Evolutionary conservation across 305 asterid species (phyloP).

Genomic region (Fraxinus floribunda): DNA sequence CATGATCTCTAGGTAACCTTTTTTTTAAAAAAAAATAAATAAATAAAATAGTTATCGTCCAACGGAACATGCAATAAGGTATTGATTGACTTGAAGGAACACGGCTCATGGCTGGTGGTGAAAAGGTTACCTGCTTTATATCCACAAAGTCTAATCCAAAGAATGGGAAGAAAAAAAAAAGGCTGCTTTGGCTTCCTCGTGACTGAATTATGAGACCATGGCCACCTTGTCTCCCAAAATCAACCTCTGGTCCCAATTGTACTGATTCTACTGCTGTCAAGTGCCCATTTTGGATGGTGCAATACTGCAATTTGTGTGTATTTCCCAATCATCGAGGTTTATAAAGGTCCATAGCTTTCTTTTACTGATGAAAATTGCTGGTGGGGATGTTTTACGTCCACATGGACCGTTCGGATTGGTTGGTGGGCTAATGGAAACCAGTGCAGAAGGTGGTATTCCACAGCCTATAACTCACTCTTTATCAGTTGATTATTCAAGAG

Average conservation of each 20-base stretch:
- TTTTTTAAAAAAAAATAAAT: no score
- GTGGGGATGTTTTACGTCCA: constrained; percentile 3
- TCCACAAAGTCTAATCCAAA: constrained; percentile 31
- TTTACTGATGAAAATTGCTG: constrained; percentile 8
- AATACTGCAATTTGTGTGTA: not conserved
- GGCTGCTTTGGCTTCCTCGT: constrained; percentile 43
- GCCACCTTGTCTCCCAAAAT: constrained; percentile 53
- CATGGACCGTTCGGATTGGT: constrained; percentile 17
- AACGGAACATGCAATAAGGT: not conserved
- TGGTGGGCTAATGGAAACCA: not conserved
- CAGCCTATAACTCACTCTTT: constrained; percentile 4
- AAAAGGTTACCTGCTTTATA: constrained; percentile 43
- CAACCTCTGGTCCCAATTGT: constrained; percentile 17
- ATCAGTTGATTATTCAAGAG: constrained; percentile 21
- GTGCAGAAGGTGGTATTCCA: constrained; percentile 1
- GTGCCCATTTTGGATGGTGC: constrained; percentile 1
- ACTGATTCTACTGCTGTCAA: constrained; percentile 17
- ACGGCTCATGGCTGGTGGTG: constrained; percentile 41
- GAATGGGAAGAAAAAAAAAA: constrained; percentile 11
- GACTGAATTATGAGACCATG: constrained; percentile 50
- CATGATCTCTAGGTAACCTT: not conserved
- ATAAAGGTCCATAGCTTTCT: not conserved
- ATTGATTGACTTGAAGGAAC: constrained; percentile 32
- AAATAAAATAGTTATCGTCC: not conserved
- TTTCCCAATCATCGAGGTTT: constrained; percentile 18